These are phyloP conservation scores for Rhizophagus clarus DNA, from an alignment of 192 early-diverging fungal species.

Conservation along the genomic window DNA sequence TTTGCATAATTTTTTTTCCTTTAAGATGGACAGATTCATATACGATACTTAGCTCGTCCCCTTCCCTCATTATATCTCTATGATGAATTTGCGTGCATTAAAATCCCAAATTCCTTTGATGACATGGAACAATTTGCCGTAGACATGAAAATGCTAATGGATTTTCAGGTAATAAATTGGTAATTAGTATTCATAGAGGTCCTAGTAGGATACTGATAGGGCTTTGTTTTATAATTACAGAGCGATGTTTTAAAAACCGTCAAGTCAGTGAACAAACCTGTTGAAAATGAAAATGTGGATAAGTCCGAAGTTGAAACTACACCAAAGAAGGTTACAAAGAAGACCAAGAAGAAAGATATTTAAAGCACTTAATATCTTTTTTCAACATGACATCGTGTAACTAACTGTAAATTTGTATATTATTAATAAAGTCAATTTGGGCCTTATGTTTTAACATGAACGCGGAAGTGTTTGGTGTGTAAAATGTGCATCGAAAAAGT, in stretches of 20 bases:
- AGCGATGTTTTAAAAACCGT: conserved; percentile 9
- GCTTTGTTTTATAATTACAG: conserved; percentile 9
- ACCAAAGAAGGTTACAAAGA: background rate
- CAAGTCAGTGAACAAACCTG: conserved; percentile 3
- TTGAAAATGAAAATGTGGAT: background rate
- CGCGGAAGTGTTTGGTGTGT: too few relatives aligned
- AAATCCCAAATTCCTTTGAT: conserved; percentile 5
- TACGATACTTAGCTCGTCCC: background rate
- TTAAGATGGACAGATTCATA: background rate
- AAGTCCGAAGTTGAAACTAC: conserved; percentile 2
- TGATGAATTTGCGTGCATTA: conserved; percentile 20
- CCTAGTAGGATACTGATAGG: conserved; percentile 4
- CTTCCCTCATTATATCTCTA: conserved; percentile 28
- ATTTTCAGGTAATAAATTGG: conserved; percentile 27
- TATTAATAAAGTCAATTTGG: too few relatives aligned
- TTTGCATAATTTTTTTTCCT: conserved; percentile 12
- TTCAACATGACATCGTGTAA: too few relatives aligned
- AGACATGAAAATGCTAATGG: conserved; percentile 11
- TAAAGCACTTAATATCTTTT: too few relatives aligned
- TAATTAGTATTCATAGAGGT: background rate
- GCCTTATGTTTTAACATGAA: too few relatives aligned
- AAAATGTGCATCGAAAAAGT: too few relatives aligned
- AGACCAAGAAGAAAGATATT: too few relatives aligned
- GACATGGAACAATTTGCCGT: conserved; percentile 21
- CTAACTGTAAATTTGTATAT: too few relatives aligned